These are phyloP conservation scores for Zymoseptoria passerinii DNA, from an alignment of 2,329 filamentous ascomycete genomes.

Conservation along the genomic window DNA sequence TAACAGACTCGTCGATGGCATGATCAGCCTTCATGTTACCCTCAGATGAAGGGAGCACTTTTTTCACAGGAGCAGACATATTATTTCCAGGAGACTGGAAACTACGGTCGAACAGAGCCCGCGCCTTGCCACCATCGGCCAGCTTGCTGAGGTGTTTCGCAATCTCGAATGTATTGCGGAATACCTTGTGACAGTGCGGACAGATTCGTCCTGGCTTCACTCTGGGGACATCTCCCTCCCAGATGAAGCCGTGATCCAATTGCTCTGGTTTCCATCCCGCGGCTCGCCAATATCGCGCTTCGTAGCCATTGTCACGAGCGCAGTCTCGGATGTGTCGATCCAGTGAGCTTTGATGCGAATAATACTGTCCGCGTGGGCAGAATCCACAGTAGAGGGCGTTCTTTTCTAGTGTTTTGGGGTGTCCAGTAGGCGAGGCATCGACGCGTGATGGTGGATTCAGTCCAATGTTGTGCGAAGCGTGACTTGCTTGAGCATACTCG, in stretches of 20 bases:
- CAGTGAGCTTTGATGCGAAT: not conserved
- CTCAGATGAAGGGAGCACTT: not conserved
- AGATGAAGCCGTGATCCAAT: not conserved
- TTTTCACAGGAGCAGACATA: not conserved
- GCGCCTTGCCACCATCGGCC: not conserved
- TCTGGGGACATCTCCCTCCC: not conserved
- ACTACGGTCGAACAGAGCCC: not conserved
- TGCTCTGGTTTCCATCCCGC: not conserved
- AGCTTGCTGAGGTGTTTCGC: not conserved
- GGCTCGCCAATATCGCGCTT: not conserved
- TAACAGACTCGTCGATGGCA: not conserved
- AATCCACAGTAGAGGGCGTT: not conserved
- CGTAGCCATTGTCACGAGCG: not conserved
- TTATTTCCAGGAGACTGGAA: not conserved
- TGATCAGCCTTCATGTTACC: not conserved
- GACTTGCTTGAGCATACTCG: not conserved
- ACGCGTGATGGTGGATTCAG: not conserved
- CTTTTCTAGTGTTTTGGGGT: not conserved
- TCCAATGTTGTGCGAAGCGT: not conserved
- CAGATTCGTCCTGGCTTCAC: not conserved
- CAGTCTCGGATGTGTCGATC: not conserved
- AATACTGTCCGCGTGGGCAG: not conserved
- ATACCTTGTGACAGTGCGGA: not conserved
- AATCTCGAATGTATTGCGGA: not conserved
- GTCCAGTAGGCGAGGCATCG: not conserved